Base-by-base conservation (phyloP, 352 stramenopile species). In the Blastocystis sp. region DNA sequence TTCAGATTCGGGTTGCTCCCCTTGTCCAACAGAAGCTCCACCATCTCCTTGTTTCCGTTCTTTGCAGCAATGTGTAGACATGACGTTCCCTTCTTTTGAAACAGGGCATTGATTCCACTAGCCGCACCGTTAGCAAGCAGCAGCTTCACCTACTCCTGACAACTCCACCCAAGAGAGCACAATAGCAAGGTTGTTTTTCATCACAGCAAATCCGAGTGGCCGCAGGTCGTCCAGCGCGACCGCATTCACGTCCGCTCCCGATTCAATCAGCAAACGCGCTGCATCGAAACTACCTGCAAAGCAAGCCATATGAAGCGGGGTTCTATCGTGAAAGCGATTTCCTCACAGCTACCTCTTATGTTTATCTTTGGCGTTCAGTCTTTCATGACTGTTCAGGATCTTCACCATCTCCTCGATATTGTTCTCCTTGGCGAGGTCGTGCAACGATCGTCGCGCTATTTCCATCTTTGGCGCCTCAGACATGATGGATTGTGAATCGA, bases 341-440 rank as follows among this genome's bases (percentile, higher is more conserved):
- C 21, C 28, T 17, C 28, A 61, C 1, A 76, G 2, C n/a, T 78
- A 87, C 77, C 77, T 74, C 28, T 87, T 59, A n/a, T 52, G 10
- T 57, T 76, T 87, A 62, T 87, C 77, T 87, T 40, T 54, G 2
- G 59, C 77, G 48, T 87, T 87, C 24, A 87, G 9, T 71, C 71
- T 76, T 21, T 87, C 59, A n/a, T 24, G 24, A 64, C 45, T 65
- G 17, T 74, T 87, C n/a, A 87, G 21, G 9, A 87, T n/a, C 77
- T 87, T 74, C 43, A 87, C 48, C 77, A 87, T 87, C 24, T 77
- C 77, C 9, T 60, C 77, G 17, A 87, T 43, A 52, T 87, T 87
- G 38, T 77, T 77, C 48, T 76, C 59, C 40, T 59, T 74, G 9
- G 62, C 65, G 24, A 62, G 21, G 7, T 17, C 77, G 45, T 87